Percentiles rank a stretch among this genome's conserved stretches.
phyloP scores from a whole-genome alignment of 176 grass and related monocot species.

The Elaeis guineensis region DNA sequence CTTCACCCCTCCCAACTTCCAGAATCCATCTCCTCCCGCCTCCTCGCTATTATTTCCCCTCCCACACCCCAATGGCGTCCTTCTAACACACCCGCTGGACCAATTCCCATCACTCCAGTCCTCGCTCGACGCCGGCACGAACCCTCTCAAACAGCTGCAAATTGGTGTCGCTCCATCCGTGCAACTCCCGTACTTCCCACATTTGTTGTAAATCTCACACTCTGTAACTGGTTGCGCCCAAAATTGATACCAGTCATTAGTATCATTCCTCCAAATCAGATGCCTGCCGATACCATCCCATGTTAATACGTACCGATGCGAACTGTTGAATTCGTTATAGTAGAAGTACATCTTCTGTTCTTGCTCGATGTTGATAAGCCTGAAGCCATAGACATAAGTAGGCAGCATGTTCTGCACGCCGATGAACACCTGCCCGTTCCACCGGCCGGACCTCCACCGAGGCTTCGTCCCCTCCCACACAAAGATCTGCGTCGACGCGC shows the following conservation, averaged over 20 bases:
- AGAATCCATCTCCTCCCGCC: background rate
- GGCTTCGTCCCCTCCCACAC: background rate
- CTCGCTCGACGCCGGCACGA: background rate
- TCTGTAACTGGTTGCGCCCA: background rate
- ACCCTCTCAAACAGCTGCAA: conserved; percentile 28
- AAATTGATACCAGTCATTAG: no score
- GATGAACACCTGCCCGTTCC: background rate
- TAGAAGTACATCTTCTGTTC: no score
- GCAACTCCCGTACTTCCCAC: conserved; percentile 42
- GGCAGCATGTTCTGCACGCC: conserved; percentile 3
- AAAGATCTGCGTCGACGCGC: background rate
- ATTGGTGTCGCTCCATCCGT: background rate
- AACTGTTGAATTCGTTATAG: no score
- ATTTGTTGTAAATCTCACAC: conserved; percentile 31
- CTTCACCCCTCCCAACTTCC: conserved; percentile 2
- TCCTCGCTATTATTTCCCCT: background rate
- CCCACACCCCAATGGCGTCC: conserved; percentile 15
- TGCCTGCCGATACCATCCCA: no score
- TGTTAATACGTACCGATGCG: no score
- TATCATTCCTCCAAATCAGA: no score
- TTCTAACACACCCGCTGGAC: conserved; percentile 15
- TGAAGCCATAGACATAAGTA: background rate
- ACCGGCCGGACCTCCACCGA: conserved; percentile 10
- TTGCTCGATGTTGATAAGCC: no score
- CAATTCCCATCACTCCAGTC: background rate